Evolutionary conservation across 495 filamentous ascomycete genomes (phyloP).

Genomic region (Echria macrotheca): DNA sequence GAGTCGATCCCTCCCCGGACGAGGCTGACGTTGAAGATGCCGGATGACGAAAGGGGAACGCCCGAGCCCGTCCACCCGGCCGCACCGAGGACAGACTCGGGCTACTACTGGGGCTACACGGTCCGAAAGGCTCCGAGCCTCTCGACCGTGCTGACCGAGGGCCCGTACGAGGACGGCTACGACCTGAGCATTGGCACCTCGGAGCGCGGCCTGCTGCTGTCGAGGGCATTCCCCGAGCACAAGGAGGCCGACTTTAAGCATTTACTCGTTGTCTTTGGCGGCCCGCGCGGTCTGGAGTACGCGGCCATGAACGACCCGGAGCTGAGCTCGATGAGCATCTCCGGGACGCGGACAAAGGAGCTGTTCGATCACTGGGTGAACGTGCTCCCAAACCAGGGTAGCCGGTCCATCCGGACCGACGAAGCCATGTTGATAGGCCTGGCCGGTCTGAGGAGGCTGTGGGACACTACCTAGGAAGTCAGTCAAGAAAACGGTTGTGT

Average conservation of each 20-base stretch:
- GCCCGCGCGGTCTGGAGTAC: slow-evolving; percentile 64
- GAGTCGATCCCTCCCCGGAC: slow-evolving; percentile 52
- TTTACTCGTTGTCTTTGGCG: slow-evolving; percentile 66
- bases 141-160: slow-evolving; percentile 60
- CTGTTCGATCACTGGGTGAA: slow-evolving; percentile 78
- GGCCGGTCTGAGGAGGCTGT: slow-evolving; percentile 52
- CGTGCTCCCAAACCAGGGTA: slow-evolving; percentile 66
- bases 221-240: slow-evolving; percentile 37
- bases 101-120: slow-evolving; percentile 74
- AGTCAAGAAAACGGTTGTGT: too few species aligned
- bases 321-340: slow-evolving; percentile 50
- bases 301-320: slow-evolving; percentile 61
- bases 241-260: slow-evolving; percentile 54
- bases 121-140: slow-evolving; percentile 54
- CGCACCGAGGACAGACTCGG: slow-evolving; percentile 57
- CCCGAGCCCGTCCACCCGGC: slow-evolving; percentile 55
- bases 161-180: slow-evolving; percentile 58
- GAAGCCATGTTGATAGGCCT: slow-evolving; percentile 70
- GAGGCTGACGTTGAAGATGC: slow-evolving; percentile 62
- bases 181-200: slow-evolving; percentile 69
- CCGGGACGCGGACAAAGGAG: slow-evolving; percentile 49
- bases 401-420: slow-evolving; percentile 70
- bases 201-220: slow-evolving; percentile 59
- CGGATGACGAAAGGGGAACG: slow-evolving; percentile 29
- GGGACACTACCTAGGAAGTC: slow-evolving; percentile 37